These are phyloP conservation scores for Bretschneidera sinensis DNA, from an alignment of 345 rosid genomes.

Conservation along the genomic window DNA sequence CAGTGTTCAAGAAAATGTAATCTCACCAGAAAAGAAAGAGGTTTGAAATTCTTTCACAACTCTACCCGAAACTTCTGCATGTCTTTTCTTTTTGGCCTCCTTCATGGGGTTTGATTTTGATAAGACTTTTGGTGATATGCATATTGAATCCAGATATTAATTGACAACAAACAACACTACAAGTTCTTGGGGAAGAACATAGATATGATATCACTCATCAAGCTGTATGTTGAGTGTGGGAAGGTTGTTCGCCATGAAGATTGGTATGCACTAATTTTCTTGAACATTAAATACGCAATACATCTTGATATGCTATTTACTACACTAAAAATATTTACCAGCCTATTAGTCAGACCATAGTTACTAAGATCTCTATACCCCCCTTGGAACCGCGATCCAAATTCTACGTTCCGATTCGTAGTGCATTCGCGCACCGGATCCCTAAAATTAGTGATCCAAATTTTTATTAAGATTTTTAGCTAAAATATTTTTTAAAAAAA, in stretches of 20 bases:
- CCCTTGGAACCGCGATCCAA: too few species aligned
- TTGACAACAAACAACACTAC: slow-evolving; percentile 84
- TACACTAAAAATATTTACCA: too few species aligned
- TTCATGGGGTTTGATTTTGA: neutral
- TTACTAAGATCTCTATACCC: too few species aligned
- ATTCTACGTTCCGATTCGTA: too few species aligned
- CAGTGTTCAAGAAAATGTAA: slow-evolving; percentile 41
- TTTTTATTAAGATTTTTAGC: too few species aligned
- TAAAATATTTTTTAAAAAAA: too few species aligned
- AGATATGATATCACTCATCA: slow-evolving; percentile 77
- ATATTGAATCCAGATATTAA: slow-evolving; percentile 46
- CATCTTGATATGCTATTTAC: too few species aligned
- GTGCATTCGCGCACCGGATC: too few species aligned
- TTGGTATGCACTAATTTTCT: slow-evolving; percentile 40
- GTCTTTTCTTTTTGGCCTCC: neutral
- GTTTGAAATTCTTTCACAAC: slow-evolving; percentile 29
- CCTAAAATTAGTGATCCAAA: too few species aligned
- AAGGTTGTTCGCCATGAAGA: slow-evolving; percentile 88
- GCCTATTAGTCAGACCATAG: too few species aligned
- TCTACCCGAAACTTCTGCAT: neutral
- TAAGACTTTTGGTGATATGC: slow-evolving; percentile 4
- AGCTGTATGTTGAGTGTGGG: slow-evolving; percentile 58
- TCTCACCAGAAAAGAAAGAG: slow-evolving; percentile 57
- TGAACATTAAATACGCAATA: neutral
- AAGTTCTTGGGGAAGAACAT: slow-evolving; percentile 65